Evolutionary conservation across 306 rosid genomes (phyloP).

Genomic region (Vicia faba): DNA sequence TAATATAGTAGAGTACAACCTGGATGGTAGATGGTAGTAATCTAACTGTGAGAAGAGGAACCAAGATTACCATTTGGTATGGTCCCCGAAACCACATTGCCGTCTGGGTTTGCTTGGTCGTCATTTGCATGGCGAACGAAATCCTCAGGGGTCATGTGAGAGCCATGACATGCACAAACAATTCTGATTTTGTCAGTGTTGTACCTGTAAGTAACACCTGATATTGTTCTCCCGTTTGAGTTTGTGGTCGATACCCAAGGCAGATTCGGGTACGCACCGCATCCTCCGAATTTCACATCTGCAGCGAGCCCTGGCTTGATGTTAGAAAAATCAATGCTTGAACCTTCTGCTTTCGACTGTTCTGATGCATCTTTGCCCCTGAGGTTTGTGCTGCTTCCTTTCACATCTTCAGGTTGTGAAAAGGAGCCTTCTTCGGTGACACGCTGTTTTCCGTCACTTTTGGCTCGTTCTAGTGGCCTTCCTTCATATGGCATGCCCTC

Average conservation of each 20-base stretch:
- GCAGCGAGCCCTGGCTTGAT: constrained; percentile 90
- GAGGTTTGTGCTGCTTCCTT: constrained; percentile 70
- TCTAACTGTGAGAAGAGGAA: constrained; percentile 75
- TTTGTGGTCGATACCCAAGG: constrained; percentile 99
- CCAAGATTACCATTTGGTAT: constrained; percentile 67
- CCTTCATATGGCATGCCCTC: constrained; percentile 61
- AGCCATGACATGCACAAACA: constrained; percentile 92
- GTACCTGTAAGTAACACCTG: constrained; percentile 89
- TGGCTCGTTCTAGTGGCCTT: constrained; percentile 58
- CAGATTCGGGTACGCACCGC: constrained; percentile 82
- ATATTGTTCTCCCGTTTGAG: constrained; percentile 79
- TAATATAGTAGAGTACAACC: constrained; percentile 32
- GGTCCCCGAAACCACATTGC: constrained; percentile 50
- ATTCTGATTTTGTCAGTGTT: constrained; percentile 70
- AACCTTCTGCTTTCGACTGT: constrained; percentile 52
- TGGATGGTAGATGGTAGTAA: constrained; percentile 34
- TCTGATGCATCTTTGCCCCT: constrained; percentile 70
- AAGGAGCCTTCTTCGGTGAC: constrained; percentile 69
- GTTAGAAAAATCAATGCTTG: constrained; percentile 61
- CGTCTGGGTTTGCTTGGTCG: constrained; percentile 58
- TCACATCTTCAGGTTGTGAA: constrained; percentile 69
- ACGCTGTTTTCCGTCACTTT: constrained; percentile 74
- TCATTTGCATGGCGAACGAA: constrained; percentile 81
- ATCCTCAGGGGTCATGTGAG: constrained; percentile 88
- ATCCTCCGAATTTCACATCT: constrained; percentile 84